phyloP scores from a whole-genome alignment of 257 asterid species.

The Anisodus acutangulus region DNA sequence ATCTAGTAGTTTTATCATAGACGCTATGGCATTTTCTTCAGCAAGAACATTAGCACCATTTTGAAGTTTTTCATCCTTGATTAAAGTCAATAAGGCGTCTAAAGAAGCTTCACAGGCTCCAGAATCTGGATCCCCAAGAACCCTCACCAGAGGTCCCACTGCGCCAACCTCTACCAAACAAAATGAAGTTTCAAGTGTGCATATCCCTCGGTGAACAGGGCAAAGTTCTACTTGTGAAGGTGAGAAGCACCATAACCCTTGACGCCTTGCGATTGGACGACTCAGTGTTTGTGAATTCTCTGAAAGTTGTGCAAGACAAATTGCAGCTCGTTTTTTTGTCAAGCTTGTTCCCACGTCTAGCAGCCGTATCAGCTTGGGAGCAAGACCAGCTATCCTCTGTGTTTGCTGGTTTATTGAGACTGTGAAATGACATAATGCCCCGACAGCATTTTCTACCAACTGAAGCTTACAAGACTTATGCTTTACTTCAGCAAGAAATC shows the following conservation, averaged over 20 bases:
- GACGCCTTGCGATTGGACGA: constrained; percentile 48
- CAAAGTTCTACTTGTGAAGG: constrained; percentile 50
- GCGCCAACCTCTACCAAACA: constrained; percentile 65
- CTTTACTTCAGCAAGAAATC: constrained; percentile 37
- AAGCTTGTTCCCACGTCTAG: constrained; percentile 52
- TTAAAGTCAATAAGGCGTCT: constrained; percentile 68
- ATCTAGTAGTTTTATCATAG: constrained; percentile 51
- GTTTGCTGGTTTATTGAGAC: constrained; percentile 37
- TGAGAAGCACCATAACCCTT: constrained; percentile 59
- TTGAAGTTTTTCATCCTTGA: constrained; percentile 50
- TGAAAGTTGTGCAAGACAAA: constrained; percentile 62
- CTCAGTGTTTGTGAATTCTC: constrained; percentile 49
- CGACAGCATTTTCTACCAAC: constrained; percentile 55
- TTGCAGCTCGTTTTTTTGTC: constrained; percentile 49
- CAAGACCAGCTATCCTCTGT: constrained; percentile 56
- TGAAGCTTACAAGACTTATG: constrained; percentile 39
- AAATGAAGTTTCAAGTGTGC: constrained; percentile 55
- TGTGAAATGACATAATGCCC: constrained; percentile 62
- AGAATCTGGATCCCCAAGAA: constrained; percentile 50
- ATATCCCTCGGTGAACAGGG: constrained; percentile 60
- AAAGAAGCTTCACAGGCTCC: constrained; percentile 63
- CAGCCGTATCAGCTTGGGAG: constrained; percentile 52
- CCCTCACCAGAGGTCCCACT: constrained; percentile 51
- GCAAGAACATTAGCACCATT: constrained; percentile 60
- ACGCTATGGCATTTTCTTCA: constrained; percentile 56